These are phyloP conservation scores for Arthroderma uncinatum DNA, from an alignment of 2,329 filamentous ascomycete species.

Conservation along the genomic window DNA sequence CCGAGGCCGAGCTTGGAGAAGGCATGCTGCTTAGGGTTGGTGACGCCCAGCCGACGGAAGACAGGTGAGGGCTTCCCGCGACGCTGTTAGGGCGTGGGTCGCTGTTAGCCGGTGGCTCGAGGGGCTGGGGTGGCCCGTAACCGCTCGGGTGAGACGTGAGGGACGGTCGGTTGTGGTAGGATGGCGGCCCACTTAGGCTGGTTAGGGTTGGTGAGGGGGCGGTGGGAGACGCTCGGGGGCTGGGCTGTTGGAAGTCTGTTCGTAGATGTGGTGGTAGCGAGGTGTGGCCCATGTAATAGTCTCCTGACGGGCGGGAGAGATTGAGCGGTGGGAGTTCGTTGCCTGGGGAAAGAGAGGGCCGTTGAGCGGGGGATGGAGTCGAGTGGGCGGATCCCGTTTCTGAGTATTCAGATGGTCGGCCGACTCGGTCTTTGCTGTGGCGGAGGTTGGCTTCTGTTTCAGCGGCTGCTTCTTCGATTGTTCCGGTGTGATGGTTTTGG, in stretches of 20 bases:
- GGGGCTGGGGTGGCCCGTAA: constrained; percentile 71
- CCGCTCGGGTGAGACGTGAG: constrained; percentile 76
- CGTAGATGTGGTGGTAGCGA: constrained; percentile 75
- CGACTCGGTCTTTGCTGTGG: constrained; percentile 32
- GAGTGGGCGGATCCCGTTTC: constrained; percentile 40
- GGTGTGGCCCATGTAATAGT: constrained; percentile 70
- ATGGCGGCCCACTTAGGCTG: constrained; percentile 41
- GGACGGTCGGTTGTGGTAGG: constrained; percentile 39
- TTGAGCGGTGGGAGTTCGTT: constrained; percentile 60
- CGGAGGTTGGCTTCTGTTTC: constrained; percentile 80
- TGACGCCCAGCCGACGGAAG: constrained; percentile 72
- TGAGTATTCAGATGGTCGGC: constrained; percentile 33
- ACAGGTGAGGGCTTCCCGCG: constrained; percentile 79
- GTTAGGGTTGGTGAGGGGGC: constrained; percentile 52
- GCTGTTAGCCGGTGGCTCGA: constrained; percentile 69
- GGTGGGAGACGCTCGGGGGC: constrained; percentile 39
- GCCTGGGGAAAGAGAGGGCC: constrained; percentile 68
- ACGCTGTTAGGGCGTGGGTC: constrained; percentile 65
- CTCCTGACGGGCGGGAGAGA: constrained; percentile 56
- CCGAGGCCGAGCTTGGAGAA: constrained; percentile 47
- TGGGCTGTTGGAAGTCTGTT: constrained; percentile 55
- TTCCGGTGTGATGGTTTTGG: constrained; percentile 91
- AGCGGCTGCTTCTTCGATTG: constrained; percentile 82
- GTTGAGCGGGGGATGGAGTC: constrained; percentile 73
- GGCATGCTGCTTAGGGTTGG: constrained; percentile 64